A percentile compares a stretch with the other conserved stretches of the same genome.
Evolutionary conservation across 345 rosid species (phyloP).

Genomic region (Luvunga scandens): DNA sequence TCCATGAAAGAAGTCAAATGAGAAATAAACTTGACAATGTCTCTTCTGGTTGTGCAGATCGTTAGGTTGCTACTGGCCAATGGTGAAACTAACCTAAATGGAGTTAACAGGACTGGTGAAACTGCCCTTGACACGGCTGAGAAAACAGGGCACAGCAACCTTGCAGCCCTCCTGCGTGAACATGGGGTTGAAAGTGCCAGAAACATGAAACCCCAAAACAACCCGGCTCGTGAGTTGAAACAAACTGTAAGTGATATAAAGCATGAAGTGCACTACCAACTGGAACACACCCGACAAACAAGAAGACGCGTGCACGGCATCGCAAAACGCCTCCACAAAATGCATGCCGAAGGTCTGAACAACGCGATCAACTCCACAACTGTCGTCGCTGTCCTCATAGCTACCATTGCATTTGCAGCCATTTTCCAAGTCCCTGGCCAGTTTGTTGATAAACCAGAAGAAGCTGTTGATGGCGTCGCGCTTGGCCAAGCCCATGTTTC

Average conservation of each 20-base stretch:
- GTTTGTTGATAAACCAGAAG: constrained; percentile 47
- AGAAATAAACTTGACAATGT: constrained; percentile 2
- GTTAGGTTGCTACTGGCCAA: constrained; percentile 57
- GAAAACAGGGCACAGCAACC: constrained; percentile 55
- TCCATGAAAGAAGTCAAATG: background rate
- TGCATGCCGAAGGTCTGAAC: constrained; percentile 91
- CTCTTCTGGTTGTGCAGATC: constrained; percentile 45
- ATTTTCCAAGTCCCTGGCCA: constrained; percentile 93
- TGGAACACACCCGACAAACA: constrained; percentile 88
- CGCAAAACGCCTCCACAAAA: constrained; percentile 78
- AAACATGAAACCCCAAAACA: constrained; percentile 46
- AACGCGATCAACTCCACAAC: constrained; percentile 94
- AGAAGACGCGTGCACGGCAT: constrained; percentile 83
- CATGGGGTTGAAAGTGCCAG: constrained; percentile 73
- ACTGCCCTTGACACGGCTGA: constrained; percentile 89
- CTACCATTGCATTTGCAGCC: constrained; percentile 93
- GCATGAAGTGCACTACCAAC: constrained; percentile 86
- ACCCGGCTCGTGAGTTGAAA: constrained; percentile 75
- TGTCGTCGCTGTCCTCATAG: constrained; percentile 88
- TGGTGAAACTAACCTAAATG: constrained; percentile 44
- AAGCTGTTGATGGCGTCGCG: constrained; percentile 41
- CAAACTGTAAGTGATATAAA: constrained; percentile 96
- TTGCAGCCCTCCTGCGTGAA: constrained; percentile 50
- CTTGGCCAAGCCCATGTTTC: constrained; percentile 87
- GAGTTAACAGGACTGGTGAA: constrained; percentile 63